These are phyloP conservation scores for Jacaranda copaia DNA, from an alignment of 257 asterid genomes.

Conservation along the genomic window DNA sequence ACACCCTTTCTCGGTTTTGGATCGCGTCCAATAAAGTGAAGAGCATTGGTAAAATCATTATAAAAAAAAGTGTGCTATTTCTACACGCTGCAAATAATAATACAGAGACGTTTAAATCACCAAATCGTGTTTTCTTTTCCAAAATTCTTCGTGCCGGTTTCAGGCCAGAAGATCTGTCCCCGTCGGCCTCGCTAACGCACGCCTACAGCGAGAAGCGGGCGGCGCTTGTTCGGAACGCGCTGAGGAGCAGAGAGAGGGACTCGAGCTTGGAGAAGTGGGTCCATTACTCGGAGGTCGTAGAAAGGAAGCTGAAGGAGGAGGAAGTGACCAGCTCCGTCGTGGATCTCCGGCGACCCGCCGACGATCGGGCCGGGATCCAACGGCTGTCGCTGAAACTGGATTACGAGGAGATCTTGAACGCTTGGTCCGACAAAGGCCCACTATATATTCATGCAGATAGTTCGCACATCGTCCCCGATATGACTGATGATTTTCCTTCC, in stretches of 20 bases:
- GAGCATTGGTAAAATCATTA: too few species aligned
- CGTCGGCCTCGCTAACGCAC: constrained; percentile 48
- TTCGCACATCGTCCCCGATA: constrained; percentile 57
- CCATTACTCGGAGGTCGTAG: constrained; percentile 67
- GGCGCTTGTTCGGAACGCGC: constrained; percentile 60
- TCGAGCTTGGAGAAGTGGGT: constrained; percentile 67
- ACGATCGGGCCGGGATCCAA: constrained; percentile 23
- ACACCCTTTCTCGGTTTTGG: neutral
- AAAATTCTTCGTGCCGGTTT: neutral
- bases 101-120: too few species aligned
- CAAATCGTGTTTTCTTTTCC: neutral
- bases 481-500: constrained; percentile 42
- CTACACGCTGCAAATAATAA: too few species aligned
- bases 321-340: constrained; percentile 63
- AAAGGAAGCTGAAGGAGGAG: constrained; percentile 57
- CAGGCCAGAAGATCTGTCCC: constrained; percentile 40
- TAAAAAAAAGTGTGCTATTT: too few species aligned
- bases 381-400: constrained; percentile 67
- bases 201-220: constrained; percentile 44
- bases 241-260: constrained; percentile 57
- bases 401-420: constrained; percentile 61
- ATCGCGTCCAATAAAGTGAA: too few species aligned
- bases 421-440: constrained; percentile 66
- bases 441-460: constrained; percentile 46
- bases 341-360: constrained; percentile 32